Evolutionary conservation across 106 monocot species (phyloP).

Genomic region (Allium fistulosum): DNA sequence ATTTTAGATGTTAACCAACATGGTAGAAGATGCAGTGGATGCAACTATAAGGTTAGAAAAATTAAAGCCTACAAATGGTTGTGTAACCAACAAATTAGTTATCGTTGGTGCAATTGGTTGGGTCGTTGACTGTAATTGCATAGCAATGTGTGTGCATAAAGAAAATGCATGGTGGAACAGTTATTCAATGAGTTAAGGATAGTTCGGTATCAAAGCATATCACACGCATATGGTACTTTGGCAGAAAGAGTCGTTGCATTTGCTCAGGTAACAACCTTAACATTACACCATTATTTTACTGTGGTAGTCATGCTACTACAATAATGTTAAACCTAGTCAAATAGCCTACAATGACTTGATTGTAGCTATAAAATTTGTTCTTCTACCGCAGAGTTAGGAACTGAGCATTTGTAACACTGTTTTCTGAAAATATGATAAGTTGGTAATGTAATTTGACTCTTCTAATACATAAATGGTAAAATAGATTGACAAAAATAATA

Average conservation of each 20-base stretch:
- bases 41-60: slow-evolving; percentile 76
- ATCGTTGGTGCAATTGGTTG: slow-evolving; percentile 78
- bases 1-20: slow-evolving; percentile 33
- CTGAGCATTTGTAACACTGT: too few species aligned
- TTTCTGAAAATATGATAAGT: too few species aligned
- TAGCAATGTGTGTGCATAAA: slow-evolving; percentile 88
- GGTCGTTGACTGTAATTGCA: slow-evolving; percentile 79
- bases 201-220: slow-evolving; percentile 70
- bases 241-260: slow-evolving; percentile 74
- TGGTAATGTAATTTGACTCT: too few species aligned
- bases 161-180: slow-evolving; percentile 50
- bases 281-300: neutral
- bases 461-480: too few species aligned
- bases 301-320: neutral
- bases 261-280: slow-evolving; percentile 54
- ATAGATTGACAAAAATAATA: too few species aligned
- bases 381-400: too few species aligned
- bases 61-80: slow-evolving; percentile 65
- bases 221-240: slow-evolving; percentile 86
- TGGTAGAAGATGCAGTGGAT: slow-evolving; percentile 98
- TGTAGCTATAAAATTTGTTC: too few species aligned
- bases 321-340: too few species aligned
- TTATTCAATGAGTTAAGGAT: slow-evolving; percentile 86
- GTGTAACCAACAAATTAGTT: slow-evolving; percentile 57
- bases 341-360: too few species aligned